Conservation (phyloP, 495 filamentous ascomycete genomes). For the Usnea hakonensis region DNA sequence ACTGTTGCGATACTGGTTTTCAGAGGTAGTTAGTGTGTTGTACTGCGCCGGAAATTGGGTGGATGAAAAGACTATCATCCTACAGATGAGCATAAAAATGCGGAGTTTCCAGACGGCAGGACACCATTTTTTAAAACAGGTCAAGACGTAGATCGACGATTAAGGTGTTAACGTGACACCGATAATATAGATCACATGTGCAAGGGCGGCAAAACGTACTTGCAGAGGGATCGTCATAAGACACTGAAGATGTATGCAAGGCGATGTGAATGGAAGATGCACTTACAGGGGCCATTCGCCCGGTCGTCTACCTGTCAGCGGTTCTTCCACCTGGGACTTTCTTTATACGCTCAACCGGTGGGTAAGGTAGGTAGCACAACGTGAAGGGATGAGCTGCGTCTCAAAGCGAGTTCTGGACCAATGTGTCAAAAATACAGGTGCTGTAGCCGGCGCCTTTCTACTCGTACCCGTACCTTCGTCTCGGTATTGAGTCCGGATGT, state of each 20-base stretch:
- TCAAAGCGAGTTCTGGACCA: background rate
- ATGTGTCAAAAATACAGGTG: background rate
- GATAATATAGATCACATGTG: conserved; percentile 8
- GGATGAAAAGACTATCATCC: conserved; percentile 9
- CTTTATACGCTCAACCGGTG: background rate
- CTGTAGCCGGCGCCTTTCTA: background rate
- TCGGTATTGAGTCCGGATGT: too few species aligned
- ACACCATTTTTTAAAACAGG: background rate
- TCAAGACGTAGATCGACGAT: background rate
- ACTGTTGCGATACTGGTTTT: conserved; percentile 43
- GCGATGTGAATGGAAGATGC: conserved; percentile 3
- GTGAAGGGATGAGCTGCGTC: background rate
- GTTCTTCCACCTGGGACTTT: background rate
- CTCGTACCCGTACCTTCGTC: background rate
- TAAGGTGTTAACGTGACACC: background rate
- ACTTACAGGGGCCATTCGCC: conserved; percentile 20
- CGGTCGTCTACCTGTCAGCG: background rate
- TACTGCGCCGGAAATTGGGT: conserved; percentile 6
- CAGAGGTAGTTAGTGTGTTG: conserved; percentile 9
- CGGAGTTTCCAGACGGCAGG: background rate
- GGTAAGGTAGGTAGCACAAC: background rate
- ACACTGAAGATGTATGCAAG: conserved; percentile 11
- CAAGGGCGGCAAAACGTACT: conserved; percentile 7
- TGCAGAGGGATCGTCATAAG: conserved; percentile 9
- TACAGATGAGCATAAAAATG: background rate